These are phyloP conservation scores for Nicotiana undulata DNA, from an alignment of 257 asterid genomes.

Conservation along the genomic window DNA sequence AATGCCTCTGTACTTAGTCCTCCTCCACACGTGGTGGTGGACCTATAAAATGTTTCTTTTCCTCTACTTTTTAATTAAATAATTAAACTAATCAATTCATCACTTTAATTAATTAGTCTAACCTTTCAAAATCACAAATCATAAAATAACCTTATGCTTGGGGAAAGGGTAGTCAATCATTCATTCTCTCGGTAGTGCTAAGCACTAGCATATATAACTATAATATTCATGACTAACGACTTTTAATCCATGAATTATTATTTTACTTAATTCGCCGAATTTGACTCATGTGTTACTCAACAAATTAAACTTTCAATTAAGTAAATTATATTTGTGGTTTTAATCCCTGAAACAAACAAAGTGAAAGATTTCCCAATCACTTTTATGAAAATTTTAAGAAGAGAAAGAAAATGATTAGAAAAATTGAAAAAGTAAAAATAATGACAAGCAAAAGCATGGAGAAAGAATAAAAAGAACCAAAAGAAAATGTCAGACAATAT, in stretches of 20 bases:
- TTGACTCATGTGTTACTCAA: not conserved
- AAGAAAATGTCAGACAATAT: too few relatives aligned
- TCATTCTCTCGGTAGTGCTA: not conserved
- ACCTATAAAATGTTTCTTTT: not conserved
- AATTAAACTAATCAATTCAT: not conserved
- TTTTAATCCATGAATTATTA: not conserved
- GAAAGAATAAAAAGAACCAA: too few relatives aligned
- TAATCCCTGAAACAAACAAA: too few relatives aligned
- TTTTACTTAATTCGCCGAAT: not conserved
- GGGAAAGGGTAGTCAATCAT: not conserved
- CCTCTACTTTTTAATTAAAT: not conserved
- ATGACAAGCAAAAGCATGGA: too few relatives aligned
- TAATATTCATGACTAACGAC: not conserved
- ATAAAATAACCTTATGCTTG: not conserved
- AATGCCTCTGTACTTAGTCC: not conserved
- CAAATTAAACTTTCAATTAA: not conserved
- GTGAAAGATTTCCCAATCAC: too few relatives aligned
- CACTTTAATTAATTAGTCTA: not conserved
- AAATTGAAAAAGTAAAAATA: too few relatives aligned
- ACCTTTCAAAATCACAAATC: not conserved
- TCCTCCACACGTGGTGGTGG: not conserved
- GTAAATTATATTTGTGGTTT: not conserved
- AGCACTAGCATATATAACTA: not conserved
- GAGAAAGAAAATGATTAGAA: too few relatives aligned
- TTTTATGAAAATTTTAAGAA: too few relatives aligned